phyloP scores from a whole-genome alignment of 768 basidiomycete species.

The Leccinum incarnatum region DNA sequence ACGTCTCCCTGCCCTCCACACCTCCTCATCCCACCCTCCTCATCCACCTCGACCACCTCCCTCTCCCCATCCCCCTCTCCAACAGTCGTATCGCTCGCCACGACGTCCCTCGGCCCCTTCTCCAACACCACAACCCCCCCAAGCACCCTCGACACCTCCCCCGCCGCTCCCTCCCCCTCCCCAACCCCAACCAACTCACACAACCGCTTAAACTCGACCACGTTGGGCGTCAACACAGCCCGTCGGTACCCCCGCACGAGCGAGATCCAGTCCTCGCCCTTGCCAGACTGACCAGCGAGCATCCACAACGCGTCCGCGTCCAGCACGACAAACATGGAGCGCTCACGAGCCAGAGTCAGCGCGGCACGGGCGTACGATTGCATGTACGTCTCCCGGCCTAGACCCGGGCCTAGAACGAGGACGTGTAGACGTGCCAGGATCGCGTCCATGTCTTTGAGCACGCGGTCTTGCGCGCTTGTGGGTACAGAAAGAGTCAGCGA shows the following conservation, averaged over 20 bases:
- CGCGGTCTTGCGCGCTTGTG: constrained; percentile 44
- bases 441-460: constrained; percentile 54
- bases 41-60: constrained; percentile 64
- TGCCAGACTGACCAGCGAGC: constrained; percentile 48
- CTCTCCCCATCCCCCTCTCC: constrained; percentile 46
- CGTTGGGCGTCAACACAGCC: constrained; percentile 90
- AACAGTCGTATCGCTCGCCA: constrained; percentile 68
- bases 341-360: constrained; percentile 63
- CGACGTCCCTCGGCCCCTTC: constrained; percentile 81
- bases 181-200: constrained; percentile 68
- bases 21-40: constrained; percentile 80
- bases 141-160: constrained; percentile 65
- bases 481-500: background rate
- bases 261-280: constrained; percentile 60
- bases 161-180: constrained; percentile 42
- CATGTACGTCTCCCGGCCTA: constrained; percentile 92
- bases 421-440: constrained; percentile 87
- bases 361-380: constrained; percentile 77
- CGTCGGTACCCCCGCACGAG: constrained; percentile 82
- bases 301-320: constrained; percentile 93
- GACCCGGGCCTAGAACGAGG: constrained; percentile 89
- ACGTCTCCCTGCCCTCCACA: constrained; percentile 98
- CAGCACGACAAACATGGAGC: constrained; percentile 86
- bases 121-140: constrained; percentile 89
- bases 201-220: constrained; percentile 87